Evolutionary conservation across 805 yeast species (phyloP), one percentile per base, ranked within the genome.

Genomic region (Candida stauntonica): DNA sequence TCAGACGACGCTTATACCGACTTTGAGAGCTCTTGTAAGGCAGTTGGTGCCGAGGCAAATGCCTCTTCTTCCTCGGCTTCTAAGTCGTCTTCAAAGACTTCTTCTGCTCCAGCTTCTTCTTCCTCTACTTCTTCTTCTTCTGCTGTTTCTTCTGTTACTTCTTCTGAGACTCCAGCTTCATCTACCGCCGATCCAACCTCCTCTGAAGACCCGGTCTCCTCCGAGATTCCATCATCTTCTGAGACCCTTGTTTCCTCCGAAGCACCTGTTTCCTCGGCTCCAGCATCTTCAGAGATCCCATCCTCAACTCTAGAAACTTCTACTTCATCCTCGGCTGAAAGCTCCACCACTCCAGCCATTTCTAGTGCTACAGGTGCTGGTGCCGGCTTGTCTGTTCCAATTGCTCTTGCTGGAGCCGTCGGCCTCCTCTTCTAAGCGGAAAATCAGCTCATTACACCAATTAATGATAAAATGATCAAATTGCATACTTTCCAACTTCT

Each of bases 1-100:
- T 68, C 78, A 26, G 75, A 63, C 36, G 57, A 67, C 38, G 96
- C 96, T 43, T 66, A 66, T 53, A 44, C 70, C 26, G 72, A 80
- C 16, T 84, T 86, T 61, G 57, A 73, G 54, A 46, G 60, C 42
- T 51, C 77, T 15, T 83, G 89, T 64, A 42, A 60, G 8, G 72
- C 66, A 45, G 68, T 65, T 50, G 68, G 72, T 43, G 71, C 66
- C 35, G 31, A 27, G 13, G 33, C 34, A 5, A 17, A 13, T 7
- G 9, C 15, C 14, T 26, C 28, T 26, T 26, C 28, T 9, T 6
- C 28, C 6, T 26, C 28, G 7, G 15, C 28, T 26, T 28, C 30
- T 28, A 11, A 7, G 11, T 21, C 24, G 24, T 21, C 24, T 21
- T 21, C 24, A 8, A n/a, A n/a, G n/a, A 8, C 24, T 21, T 21